Evolutionary conservation across 75 land plant genomes (phyloP).

Genomic region (Cryptomeria japonica): DNA sequence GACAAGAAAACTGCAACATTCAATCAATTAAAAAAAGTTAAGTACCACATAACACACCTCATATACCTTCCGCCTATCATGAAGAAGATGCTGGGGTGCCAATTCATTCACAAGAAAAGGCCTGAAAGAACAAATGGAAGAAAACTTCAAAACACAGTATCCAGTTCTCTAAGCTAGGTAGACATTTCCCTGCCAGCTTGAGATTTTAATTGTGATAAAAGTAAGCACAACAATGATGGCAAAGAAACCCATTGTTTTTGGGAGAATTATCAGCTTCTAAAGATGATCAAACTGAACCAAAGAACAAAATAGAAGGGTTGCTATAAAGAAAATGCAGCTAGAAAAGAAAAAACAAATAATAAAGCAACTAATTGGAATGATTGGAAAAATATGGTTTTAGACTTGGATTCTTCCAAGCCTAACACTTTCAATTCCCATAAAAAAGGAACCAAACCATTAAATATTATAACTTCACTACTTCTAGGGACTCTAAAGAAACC

Average conservation of each 20-base stretch:
- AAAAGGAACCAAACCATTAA: neutral
- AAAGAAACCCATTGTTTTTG: neutral
- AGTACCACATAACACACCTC: conserved; percentile 47
- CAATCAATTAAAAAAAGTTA: neutral
- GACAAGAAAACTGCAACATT: neutral
- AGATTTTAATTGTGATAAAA: neutral
- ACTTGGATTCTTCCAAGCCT: neutral
- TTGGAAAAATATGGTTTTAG: neutral
- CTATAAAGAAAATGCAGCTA: neutral
- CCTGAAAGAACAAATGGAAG: conserved; percentile 35
- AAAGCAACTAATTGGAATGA: neutral
- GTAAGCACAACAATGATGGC: neutral
- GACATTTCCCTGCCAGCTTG: neutral
- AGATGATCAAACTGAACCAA: neutral
- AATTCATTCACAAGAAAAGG: conserved; percentile 95
- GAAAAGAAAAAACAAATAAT: neutral
- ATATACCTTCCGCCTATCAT: conserved; percentile 96
- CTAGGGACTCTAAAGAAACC: neutral
- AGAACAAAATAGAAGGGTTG: conserved; percentile 2
- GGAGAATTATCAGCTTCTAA: neutral
- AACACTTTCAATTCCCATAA: neutral
- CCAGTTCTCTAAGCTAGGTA: neutral
- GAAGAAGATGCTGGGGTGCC: conserved; percentile 85
- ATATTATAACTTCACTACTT: neutral
- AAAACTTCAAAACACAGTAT: conserved; percentile 9